Conservation (phyloP, 2,329 filamentous ascomycete species). For the Fusarium musae region DNA sequence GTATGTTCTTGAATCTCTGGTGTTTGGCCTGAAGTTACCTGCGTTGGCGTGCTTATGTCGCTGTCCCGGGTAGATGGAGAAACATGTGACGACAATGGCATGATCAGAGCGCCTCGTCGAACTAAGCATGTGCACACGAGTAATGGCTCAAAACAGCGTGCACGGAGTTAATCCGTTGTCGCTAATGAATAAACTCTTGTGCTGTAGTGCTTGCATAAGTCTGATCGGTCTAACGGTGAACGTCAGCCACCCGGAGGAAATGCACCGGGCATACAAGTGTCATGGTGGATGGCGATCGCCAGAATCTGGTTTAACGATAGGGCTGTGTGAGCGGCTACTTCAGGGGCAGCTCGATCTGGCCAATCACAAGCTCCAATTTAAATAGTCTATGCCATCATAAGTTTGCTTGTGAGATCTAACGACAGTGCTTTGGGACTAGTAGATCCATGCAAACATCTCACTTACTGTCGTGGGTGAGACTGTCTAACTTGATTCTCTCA, state of each 20-base stretch:
- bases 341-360: background rate
- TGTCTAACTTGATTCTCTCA: background rate
- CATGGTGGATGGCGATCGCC: background rate
- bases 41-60: background rate
- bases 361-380: background rate
- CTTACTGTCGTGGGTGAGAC: background rate
- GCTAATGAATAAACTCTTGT: background rate
- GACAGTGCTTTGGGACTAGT: background rate
- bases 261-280: background rate
- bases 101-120: background rate
- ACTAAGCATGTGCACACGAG: background rate
- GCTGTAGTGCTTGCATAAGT: background rate
- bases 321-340: background rate
- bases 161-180: background rate
- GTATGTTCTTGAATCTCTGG: too few relatives aligned
- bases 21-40: too few relatives aligned
- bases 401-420: background rate
- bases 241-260: background rate
- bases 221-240: background rate
- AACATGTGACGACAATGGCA: background rate
- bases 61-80: background rate
- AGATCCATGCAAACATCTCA: background rate
- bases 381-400: conserved; percentile 5
- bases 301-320: background rate
- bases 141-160: background rate